Conservation (phyloP, 1,284 basidiomycete species). For the Baeospora myosura region DNA sequence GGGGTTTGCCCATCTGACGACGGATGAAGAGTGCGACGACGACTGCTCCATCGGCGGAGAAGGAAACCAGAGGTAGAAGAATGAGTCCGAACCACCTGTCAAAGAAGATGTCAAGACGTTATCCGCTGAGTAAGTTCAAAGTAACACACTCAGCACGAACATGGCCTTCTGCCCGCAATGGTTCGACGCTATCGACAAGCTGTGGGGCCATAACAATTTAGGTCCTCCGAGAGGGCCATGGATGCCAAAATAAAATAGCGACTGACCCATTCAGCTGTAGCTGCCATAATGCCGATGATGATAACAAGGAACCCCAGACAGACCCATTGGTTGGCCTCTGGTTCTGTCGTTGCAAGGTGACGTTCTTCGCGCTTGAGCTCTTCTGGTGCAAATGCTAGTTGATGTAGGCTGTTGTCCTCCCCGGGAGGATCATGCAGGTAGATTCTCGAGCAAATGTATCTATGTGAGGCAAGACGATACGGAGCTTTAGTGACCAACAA, state of each 20-base stretch:
- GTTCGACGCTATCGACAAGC: slow-evolving; percentile 38
- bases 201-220: slow-evolving; percentile 11
- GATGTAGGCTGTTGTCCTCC: slow-evolving; percentile 28
- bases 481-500: background rate
- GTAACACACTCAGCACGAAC: slow-evolving; percentile 33
- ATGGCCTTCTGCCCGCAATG: slow-evolving; percentile 20
- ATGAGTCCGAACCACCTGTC: slow-evolving; percentile 63
- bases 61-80: slow-evolving; percentile 61
- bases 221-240: too few species aligned
- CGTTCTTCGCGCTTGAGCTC: slow-evolving; percentile 23
- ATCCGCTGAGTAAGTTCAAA: too few species aligned
- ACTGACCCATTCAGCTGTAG: slow-evolving; percentile 41
- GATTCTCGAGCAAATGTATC: slow-evolving; percentile 38
- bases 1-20: slow-evolving; percentile 28
- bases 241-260: background rate
- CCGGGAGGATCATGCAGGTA: slow-evolving; percentile 43
- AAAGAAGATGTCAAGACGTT: too few species aligned
- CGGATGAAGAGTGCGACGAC: slow-evolving; percentile 45
- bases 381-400: slow-evolving; percentile 26
- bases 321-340: slow-evolving; percentile 35
- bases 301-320: slow-evolving; percentile 30
- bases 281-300: slow-evolving; percentile 33
- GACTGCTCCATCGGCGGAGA: slow-evolving; percentile 57
- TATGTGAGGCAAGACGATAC: slow-evolving; percentile 11
- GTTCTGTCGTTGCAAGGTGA: slow-evolving; percentile 25